Conservation (phyloP, 176 grass and related monocot species). For the Cenchrus americanus region DNA sequence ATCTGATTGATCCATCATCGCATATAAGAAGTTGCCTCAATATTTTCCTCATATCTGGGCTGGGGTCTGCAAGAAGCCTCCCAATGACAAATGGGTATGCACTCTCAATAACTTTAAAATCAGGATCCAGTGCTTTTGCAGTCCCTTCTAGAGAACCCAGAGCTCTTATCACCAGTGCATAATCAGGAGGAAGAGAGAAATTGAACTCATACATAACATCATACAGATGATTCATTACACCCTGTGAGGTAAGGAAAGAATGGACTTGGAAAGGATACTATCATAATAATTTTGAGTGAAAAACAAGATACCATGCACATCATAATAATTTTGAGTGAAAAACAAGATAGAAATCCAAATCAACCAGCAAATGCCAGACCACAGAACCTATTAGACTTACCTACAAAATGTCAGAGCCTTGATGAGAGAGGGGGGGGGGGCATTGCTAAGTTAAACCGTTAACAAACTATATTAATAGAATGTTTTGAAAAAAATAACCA, state of each 20-base stretch:
- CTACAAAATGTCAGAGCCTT: too few relatives aligned
- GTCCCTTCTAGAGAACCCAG: constrained; percentile 96
- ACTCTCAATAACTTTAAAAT: constrained; percentile 94
- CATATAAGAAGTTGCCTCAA: constrained; percentile 80
- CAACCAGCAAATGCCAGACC: constrained; percentile 5
- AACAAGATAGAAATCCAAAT: constrained; percentile 3
- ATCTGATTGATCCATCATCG: constrained; percentile 87
- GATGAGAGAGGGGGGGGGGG: too few relatives aligned
- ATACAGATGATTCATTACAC: constrained; percentile 86
- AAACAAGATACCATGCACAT: background rate
- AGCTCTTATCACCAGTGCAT: constrained; percentile 93
- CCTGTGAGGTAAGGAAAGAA: constrained; percentile 53
- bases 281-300: background rate
- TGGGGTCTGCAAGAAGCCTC: constrained; percentile 85
- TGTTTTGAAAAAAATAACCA: background rate
- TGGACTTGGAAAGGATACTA: constrained; percentile 23
- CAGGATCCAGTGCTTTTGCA: constrained; percentile 92
- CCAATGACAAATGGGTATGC: constrained; percentile 96
- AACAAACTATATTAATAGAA: background rate
- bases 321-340: background rate
- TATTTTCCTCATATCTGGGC: constrained; percentile 96
- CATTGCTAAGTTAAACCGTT: constrained; percentile 6
- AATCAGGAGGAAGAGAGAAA: constrained; percentile 95
- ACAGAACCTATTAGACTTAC: too few relatives aligned
- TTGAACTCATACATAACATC: constrained; percentile 97